phyloP scores from a whole-genome alignment of 1,284 basidiomycete genomes.

The Moniliophthora roreri region DNA sequence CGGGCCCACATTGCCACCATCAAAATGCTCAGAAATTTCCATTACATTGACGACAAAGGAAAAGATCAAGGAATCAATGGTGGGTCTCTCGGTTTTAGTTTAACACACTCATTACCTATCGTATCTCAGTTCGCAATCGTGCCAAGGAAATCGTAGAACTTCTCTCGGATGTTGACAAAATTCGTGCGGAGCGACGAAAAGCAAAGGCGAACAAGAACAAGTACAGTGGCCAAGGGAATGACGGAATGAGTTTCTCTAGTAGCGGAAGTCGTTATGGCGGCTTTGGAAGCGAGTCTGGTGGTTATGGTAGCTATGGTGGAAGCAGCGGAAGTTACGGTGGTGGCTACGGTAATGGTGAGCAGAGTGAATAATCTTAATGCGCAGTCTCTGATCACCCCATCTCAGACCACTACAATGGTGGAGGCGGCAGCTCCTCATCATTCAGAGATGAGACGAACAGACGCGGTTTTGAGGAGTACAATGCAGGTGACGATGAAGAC shows the following conservation, averaged over 20 bases:
- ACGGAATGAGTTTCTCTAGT: constrained; percentile 55
- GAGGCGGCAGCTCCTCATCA: constrained; percentile 48
- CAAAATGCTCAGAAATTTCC: constrained; percentile 98
- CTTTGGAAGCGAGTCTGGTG: constrained; percentile 69
- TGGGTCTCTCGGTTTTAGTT: constrained; percentile 36
- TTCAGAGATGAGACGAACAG: constrained; percentile 56
- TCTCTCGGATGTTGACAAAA: constrained; percentile 88
- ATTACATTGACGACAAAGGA: constrained; percentile 98
- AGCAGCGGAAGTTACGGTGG: constrained; percentile 31
- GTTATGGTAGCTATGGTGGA: constrained; percentile 47
- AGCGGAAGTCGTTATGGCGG: constrained; percentile 73
- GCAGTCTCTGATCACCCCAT: too few relatives aligned
- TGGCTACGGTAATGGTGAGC: constrained; percentile 9
- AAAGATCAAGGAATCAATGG: constrained; percentile 99
- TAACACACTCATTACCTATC: background rate
- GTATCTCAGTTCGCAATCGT: constrained; percentile 81
- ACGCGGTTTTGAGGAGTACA: constrained; percentile 87
- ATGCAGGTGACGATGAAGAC: constrained; percentile 93
- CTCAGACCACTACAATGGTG: constrained; percentile 32
- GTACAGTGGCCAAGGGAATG: constrained; percentile 86
- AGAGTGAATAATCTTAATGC: background rate
- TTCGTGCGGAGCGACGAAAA: constrained; percentile 87
- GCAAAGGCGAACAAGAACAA: constrained; percentile 93
- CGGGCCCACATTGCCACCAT: constrained; percentile 93
- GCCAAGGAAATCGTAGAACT: constrained; percentile 91